Conservation (phyloP, 2,329 filamentous ascomycete species). For the Penicillium sp. region DNA sequence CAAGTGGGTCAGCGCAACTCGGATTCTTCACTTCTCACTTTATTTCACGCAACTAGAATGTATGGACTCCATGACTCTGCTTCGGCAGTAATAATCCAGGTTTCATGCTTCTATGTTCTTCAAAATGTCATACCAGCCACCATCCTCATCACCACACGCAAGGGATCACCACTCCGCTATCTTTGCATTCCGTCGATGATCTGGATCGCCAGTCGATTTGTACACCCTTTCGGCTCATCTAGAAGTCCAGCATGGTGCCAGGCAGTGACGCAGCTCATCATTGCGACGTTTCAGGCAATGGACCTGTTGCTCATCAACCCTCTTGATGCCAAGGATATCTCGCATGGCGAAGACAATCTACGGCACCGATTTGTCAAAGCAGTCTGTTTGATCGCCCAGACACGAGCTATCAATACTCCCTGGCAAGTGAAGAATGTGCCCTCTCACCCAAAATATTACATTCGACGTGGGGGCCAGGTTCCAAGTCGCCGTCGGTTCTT, state of each 20-base stretch:
- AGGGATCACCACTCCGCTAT: conserved; percentile 8
- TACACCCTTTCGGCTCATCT: conserved; percentile 8
- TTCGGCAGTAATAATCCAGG: conserved; percentile 1
- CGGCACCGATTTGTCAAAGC: background rate
- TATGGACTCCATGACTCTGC: conserved; percentile 6
- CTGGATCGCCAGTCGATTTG: conserved; percentile 11
- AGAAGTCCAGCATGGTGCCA: conserved; percentile 12
- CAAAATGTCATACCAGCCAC: conserved; percentile 2
- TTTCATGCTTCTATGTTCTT: background rate
- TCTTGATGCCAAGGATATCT: conserved; percentile 4
- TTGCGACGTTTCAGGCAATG: conserved; percentile 3
- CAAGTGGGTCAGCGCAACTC: background rate
- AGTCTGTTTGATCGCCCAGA: background rate
- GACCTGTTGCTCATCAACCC: conserved; percentile 12
- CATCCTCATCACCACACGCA: conserved; percentile 7
- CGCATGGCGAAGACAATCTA: background rate
- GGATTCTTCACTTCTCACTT: background rate
- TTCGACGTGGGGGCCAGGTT: background rate
- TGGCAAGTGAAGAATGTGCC: conserved; percentile 13
- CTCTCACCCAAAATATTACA: conserved; percentile 7
- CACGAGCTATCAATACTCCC: conserved; percentile 8
- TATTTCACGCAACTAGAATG: background rate
- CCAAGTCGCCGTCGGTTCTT: conserved; percentile 4
- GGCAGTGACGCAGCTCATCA: conserved; percentile 5
- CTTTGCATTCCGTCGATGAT: conserved; percentile 7